Evolutionary conservation across 164 flowering plant species (phyloP).

Genomic region (Vitis rotundifolia): DNA sequence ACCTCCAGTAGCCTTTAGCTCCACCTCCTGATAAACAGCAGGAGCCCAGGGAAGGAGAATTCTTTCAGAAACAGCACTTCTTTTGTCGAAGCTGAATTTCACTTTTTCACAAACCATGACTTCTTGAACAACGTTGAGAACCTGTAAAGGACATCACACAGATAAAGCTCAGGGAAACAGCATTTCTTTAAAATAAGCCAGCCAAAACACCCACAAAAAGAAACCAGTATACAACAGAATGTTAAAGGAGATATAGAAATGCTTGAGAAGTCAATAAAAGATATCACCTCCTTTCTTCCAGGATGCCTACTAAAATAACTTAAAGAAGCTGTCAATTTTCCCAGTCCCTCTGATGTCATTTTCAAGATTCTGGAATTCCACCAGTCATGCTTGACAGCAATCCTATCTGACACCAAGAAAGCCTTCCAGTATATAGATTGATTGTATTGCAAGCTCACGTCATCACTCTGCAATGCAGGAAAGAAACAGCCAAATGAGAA

Average conservation of each 20-base stretch:
- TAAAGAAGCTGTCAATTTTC: conserved; percentile 72
- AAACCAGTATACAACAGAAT: not conserved
- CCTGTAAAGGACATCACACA: conserved; percentile 30
- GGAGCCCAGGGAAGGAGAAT: conserved; percentile 92
- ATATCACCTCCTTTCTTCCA: conserved; percentile 54
- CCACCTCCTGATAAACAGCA: conserved; percentile 70
- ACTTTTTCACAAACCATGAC: conserved; percentile 75
- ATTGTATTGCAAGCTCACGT: conserved; percentile 51
- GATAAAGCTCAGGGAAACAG: not conserved
- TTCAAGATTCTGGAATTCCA: conserved; percentile 49
- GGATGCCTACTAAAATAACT: conserved; percentile 43
- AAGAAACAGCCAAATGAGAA: conserved; percentile 7
- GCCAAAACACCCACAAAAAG: not conserved
- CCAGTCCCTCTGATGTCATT: conserved; percentile 66
- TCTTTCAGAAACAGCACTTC: conserved; percentile 19
- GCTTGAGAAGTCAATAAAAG: conserved; percentile 1
- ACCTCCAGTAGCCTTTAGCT: conserved; percentile 85
- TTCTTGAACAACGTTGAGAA: conserved; percentile 78
- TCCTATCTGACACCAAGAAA: conserved; percentile 37
- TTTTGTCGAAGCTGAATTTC: conserved; percentile 37
- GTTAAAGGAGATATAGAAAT: not conserved
- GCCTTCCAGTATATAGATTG: conserved; percentile 56
- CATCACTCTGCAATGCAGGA: conserved; percentile 56
- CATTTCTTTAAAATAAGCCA: not conserved
- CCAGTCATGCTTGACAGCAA: conserved; percentile 44